Conservation (phyloP, 768 basidiomycete genomes). For the Sarcodon aspratus region DNA sequence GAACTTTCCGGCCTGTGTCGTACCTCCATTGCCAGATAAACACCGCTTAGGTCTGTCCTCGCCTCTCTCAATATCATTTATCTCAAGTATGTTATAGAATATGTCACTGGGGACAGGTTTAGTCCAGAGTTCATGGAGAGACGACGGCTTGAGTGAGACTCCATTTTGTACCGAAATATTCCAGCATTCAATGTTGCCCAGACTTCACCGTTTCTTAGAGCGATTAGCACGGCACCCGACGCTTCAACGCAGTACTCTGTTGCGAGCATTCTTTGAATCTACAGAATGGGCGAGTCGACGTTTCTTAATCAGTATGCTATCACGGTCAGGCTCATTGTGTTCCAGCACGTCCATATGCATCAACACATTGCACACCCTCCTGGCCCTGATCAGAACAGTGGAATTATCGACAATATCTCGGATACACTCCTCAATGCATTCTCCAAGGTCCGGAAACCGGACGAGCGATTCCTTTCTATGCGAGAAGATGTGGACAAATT, state of each 20-base stretch:
- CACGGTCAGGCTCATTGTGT: conserved; percentile 2
- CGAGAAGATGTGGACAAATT: conserved; percentile 90
- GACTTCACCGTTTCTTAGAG: conserved; percentile 87
- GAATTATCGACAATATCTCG: conserved; percentile 89
- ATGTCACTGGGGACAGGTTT: conserved; percentile 95
- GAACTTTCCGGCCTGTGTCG: conserved; percentile 97
- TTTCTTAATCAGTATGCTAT: not conserved
- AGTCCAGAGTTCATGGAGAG: conserved; percentile 96
- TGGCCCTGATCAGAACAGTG: conserved; percentile 63
- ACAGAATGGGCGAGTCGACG: conserved; percentile 83
- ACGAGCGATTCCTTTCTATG: conserved; percentile 91
- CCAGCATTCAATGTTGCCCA: conserved; percentile 19
- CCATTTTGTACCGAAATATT: conserved; percentile 2
- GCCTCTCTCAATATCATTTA: not conserved
- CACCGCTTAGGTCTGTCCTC: conserved; percentile 75
- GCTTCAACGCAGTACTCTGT: conserved; percentile 78
- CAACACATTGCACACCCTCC: conserved; percentile 91
- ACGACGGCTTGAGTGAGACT: conserved; percentile 69
- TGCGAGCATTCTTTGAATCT: conserved; percentile 93
- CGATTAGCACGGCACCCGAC: conserved; percentile 91
- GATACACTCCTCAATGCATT: conserved; percentile 97
- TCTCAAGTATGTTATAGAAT: conserved; percentile 42
- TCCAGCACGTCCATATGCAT: conserved; percentile 92
- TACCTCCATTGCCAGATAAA: conserved; percentile 93
- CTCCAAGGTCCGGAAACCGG: conserved; percentile 90